These are phyloP conservation scores for Diaporthe ilicicola DNA, from an alignment of 2,329 filamentous ascomycete genomes.

Conservation along the genomic window DNA sequence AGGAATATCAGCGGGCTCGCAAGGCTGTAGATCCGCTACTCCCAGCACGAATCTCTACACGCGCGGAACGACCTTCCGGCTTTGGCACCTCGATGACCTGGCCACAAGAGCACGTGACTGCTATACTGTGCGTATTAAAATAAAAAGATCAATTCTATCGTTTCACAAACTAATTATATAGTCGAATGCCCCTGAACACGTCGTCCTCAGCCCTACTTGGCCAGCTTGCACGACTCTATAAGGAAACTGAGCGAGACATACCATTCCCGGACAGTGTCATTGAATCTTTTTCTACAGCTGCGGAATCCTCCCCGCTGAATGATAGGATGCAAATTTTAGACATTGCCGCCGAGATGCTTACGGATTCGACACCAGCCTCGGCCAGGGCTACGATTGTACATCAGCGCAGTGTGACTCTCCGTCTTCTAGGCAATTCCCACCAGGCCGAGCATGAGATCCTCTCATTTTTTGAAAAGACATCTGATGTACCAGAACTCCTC, in stretches of 20 bases:
- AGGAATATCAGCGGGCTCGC: not conserved
- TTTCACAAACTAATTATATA: not conserved
- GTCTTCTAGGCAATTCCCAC: not conserved
- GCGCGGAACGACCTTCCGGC: not conserved
- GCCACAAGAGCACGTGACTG: not conserved
- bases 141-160: not conserved
- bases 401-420: not conserved
- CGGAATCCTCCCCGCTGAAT: not conserved
- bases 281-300: not conserved
- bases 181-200: not conserved
- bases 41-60: not conserved
- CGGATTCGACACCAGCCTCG: not conserved
- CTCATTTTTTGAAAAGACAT: not conserved
- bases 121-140: slow-evolving; percentile 2
- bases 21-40: not conserved
- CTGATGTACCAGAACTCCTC: not conserved
- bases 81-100: not conserved
- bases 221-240: not conserved
- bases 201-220: not conserved
- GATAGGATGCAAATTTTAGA: slow-evolving; percentile 3
- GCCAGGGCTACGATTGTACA: not conserved
- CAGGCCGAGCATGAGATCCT: not conserved
- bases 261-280: not conserved
- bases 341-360: not conserved
- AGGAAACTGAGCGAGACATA: not conserved